Evolutionary conservation across 208 protist species (phyloP), one percentile per base, ranked within the genome.

Genomic region (Leishmania arabica): DNA sequence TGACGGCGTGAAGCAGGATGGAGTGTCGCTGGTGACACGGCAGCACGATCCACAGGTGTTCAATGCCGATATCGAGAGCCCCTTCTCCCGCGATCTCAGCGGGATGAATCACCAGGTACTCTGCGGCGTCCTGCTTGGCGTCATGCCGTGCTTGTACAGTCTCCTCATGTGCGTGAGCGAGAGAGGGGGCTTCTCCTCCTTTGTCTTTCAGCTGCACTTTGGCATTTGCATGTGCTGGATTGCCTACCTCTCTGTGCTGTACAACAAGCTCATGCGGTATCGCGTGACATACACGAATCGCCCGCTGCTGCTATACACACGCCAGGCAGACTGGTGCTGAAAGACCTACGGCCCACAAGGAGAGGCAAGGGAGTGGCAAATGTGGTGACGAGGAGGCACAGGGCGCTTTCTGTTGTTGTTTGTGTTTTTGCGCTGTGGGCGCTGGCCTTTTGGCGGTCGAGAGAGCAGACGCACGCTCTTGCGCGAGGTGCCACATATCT

Each of bases 1-100:
- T 42, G 94, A 97, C 69, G 94, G 94, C 19, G 72, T 72, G 3
- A 96, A 96, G 81, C 94, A 97, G 80, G 94, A 97, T 74, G 87
- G 83, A 17, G 79, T 96, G 40, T 91, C 91, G 42, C 84, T 97
- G 3, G 15, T 96, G 21, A 97, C 94, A 7, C 84, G 86, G 27
- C 92, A 96, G 72, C 91, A 96, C 83, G 78, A 93, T 62, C 88
- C 91, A 2, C 80, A 73, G 71, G 77, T 90, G 62, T 90, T 90
- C 79, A 81, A 88, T 37, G 85, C 83, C 15, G 84, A 92, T 77
- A 90, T 93, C 73, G 91, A 94, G 60, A 91, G 87, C 60, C 91
- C 89, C 13, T 95, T 96, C 81, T 84, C 87, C 24, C 89, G 91
- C 37, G 90, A 92, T 72, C 82, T 96, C 19, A 91, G 90, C 65